Evolutionary conservation across 73 alveolate genomes (phyloP).

Genomic region (Stentor coeruleus): DNA sequence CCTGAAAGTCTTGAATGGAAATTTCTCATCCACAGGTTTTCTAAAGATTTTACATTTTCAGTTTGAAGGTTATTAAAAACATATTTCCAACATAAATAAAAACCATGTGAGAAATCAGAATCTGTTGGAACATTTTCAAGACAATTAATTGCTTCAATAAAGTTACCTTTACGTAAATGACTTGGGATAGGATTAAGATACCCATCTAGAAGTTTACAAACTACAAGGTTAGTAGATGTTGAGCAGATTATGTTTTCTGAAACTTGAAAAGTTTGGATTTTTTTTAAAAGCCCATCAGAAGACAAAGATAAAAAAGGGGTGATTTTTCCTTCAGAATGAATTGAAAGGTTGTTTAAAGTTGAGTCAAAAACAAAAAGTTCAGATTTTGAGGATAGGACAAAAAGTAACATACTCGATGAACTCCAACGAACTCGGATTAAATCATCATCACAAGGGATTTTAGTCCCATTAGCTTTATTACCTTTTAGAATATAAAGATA

Average conservation of each 20-base stretch:
- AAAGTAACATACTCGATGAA: neutral
- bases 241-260: neutral
- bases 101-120: neutral
- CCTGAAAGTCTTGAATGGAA: neutral
- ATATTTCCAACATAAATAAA: neutral
- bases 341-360: neutral
- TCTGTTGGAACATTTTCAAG: neutral
- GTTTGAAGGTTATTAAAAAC: neutral
- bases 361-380: neutral
- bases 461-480: neutral
- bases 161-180: neutral
- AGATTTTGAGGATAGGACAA: neutral
- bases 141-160: neutral
- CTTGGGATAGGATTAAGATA: neutral
- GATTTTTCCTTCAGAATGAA: neutral
- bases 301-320: neutral
- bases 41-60: neutral
- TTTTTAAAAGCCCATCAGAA: neutral
- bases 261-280: neutral
- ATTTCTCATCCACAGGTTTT: neutral
- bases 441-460: neutral
- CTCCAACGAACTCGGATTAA: neutral
- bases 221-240: neutral
- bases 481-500: constrained; percentile 2
- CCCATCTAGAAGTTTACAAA: neutral